These are phyloP conservation scores for Cercospora sp. DNA, from an alignment of 2,329 filamentous ascomycete species.

Conservation along the genomic window DNA sequence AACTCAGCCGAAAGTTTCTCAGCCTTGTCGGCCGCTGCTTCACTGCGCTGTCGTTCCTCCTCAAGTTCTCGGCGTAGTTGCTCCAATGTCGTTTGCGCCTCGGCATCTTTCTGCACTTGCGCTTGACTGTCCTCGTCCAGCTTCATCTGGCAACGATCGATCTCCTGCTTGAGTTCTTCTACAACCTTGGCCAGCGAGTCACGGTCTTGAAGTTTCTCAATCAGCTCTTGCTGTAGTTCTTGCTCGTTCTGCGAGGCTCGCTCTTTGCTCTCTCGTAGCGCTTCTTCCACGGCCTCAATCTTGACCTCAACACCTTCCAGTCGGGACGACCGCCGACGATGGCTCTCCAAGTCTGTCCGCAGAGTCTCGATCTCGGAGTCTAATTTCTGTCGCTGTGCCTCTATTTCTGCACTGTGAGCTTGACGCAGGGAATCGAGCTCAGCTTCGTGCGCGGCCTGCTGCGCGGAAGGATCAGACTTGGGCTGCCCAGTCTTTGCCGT, in stretches of 20 bases:
- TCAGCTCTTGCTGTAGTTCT: conserved; percentile 33
- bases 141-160: conserved; percentile 38
- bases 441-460: neutral
- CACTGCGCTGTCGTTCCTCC: conserved; percentile 23
- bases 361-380: conserved; percentile 28
- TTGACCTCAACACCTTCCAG: conserved; percentile 36
- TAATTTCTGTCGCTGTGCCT: conserved; percentile 28
- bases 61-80: conserved; percentile 30
- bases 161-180: conserved; percentile 38
- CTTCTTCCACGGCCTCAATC: conserved; percentile 38
- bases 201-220: conserved; percentile 35
- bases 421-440: conserved; percentile 17
- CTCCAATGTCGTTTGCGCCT: conserved; percentile 26
- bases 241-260: conserved; percentile 35
- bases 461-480: neutral
- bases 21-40: conserved; percentile 15
- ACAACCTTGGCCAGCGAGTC: conserved; percentile 37
- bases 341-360: conserved; percentile 32
- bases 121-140: conserved; percentile 37
- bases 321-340: conserved; percentile 27
- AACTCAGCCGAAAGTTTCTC: conserved; percentile 22
- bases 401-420: conserved; percentile 24
- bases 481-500: neutral
- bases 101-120: conserved; percentile 34
- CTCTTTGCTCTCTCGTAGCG: conserved; percentile 32